Evolutionary conservation across 1,139 yeast species (phyloP).

Genomic region (Yamadazyma trypodendri): DNA sequence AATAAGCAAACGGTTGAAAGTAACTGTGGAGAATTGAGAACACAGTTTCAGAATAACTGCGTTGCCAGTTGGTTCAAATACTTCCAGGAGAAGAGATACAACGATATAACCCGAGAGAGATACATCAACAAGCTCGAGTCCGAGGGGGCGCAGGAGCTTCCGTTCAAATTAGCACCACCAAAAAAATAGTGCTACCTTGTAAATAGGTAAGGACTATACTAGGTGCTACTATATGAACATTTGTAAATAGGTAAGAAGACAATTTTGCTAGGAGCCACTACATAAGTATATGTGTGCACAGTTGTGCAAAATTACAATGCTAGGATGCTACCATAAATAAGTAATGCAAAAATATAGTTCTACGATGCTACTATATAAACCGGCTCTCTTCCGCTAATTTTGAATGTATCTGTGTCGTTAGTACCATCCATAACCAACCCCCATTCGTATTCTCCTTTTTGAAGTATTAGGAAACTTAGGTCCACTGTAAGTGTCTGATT

Average conservation of each 20-base stretch:
- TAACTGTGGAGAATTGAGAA: slow-evolving; percentile 36
- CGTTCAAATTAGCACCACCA: slow-evolving; percentile 40
- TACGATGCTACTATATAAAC: slow-evolving; percentile 28
- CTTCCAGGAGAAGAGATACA: slow-evolving; percentile 48
- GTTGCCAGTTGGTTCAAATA: slow-evolving; percentile 48
- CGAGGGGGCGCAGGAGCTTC: slow-evolving; percentile 49
- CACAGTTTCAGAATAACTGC: slow-evolving; percentile 39
- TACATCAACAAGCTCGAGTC: slow-evolving; percentile 44
- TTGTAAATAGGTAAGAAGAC: no score
- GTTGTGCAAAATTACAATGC: no score
- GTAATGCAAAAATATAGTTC: slow-evolving; percentile 4
- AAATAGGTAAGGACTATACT: no score
- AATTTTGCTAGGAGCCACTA: no score
- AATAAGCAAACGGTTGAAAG: slow-evolving; percentile 29
- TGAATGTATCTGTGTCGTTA: slow-evolving; percentile 15
- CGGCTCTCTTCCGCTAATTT: slow-evolving; percentile 33
- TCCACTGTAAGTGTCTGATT: slow-evolving; percentile 25
- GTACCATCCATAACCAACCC: slow-evolving; percentile 63
- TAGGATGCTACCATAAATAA: not conserved
- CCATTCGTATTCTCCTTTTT: slow-evolving; percentile 79
- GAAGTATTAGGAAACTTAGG: slow-evolving; percentile 60
- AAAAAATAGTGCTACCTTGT: slow-evolving; percentile 5
- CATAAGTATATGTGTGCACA: no score
- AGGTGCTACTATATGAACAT: no score
- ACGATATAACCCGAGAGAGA: slow-evolving; percentile 41